These are phyloP conservation scores for Pseudozyma sp. DNA, from an alignment of 1,284 basidiomycete species.

Conservation along the genomic window DNA sequence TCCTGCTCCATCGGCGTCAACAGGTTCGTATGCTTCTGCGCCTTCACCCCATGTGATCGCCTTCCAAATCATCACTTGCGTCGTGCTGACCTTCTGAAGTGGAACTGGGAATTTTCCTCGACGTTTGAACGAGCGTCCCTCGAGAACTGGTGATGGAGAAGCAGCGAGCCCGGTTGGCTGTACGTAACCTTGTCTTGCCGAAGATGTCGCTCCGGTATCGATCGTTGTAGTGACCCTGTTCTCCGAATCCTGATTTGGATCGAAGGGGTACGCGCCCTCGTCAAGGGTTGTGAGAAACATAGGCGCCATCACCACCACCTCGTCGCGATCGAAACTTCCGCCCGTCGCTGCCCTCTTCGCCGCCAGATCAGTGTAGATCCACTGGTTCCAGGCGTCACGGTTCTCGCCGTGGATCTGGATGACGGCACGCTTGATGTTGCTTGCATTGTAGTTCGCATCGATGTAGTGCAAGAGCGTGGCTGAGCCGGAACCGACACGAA, in stretches of 20 bases:
- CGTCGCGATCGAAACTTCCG: conserved; percentile 49
- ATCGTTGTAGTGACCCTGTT: conserved; percentile 9
- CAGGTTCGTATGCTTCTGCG: conserved; percentile 42
- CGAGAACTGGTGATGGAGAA: background rate
- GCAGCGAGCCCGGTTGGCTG: background rate
- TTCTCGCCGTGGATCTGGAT: conserved; percentile 64
- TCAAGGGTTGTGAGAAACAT: conserved; percentile 58
- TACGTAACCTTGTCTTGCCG: background rate
- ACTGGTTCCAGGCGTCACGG: conserved; percentile 64
- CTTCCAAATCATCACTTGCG: conserved; percentile 51
- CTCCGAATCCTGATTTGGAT: conserved; percentile 12
- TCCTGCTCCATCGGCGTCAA: conserved; percentile 23
- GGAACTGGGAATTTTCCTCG: conserved; percentile 10
- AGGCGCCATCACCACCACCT: conserved; percentile 61
- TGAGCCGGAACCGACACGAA: conserved; percentile 37
- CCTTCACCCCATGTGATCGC: conserved; percentile 56
- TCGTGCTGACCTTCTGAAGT: conserved; percentile 27
- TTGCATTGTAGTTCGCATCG: conserved; percentile 40
- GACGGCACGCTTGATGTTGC: conserved; percentile 57
- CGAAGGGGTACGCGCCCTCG: conserved; percentile 55
- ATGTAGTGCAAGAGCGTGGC: conserved; percentile 56
- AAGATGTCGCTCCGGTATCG: conserved; percentile 17
- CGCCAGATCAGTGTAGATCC: conserved; percentile 57
- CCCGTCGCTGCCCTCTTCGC: conserved; percentile 41
- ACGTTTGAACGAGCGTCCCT: background rate